A percentile compares a stretch with the other conserved stretches of the same genome.
These are phyloP conservation scores for Lasiosphaeria miniovina DNA, from an alignment of 495 filamentous ascomycete species.

Conservation along the genomic window DNA sequence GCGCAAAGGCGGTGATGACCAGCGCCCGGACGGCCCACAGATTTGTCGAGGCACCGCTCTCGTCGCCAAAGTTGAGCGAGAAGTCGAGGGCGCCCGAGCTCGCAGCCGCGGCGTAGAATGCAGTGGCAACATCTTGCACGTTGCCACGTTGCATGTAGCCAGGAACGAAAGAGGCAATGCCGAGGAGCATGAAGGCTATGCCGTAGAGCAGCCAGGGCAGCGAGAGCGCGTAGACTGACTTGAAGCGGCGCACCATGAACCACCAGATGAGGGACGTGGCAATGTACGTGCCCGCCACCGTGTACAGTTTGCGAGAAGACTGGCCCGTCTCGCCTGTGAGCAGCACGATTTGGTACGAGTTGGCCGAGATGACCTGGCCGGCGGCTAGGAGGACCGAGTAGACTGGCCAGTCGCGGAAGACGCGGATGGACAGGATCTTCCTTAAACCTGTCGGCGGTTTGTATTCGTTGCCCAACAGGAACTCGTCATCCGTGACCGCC, in stretches of 20 bases:
- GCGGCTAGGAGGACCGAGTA: conserved; percentile 69
- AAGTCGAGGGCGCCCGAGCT: conserved; percentile 59
- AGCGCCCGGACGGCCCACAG: conserved; percentile 60
- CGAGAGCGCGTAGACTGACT: conserved; percentile 42
- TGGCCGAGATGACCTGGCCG: conserved; percentile 64
- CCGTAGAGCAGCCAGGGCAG: conserved; percentile 54
- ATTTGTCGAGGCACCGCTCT: conserved; percentile 53
- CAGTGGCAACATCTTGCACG: conserved; percentile 57
- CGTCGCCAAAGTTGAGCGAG: conserved; percentile 61
- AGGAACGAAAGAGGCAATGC: conserved; percentile 51
- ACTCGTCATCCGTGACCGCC: conserved; percentile 40
- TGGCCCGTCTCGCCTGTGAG: conserved; percentile 61
- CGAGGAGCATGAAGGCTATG: conserved; percentile 57
- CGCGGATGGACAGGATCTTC: conserved; percentile 4
- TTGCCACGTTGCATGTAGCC: conserved; percentile 37
- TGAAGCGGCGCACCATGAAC: conserved; percentile 54
- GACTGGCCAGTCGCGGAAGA: conserved; percentile 14
- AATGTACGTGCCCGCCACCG: conserved; percentile 62
- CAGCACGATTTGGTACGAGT: conserved; percentile 67
- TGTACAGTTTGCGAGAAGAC: conserved; percentile 59
- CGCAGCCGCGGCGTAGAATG: conserved; percentile 54
- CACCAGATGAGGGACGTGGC: conserved; percentile 60
- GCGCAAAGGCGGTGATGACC: conserved; percentile 58
- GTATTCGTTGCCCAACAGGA: conserved; percentile 59
- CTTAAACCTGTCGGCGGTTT: conserved; percentile 53